A percentile compares a stretch with the other conserved stretches of the same genome.
Conservation (phyloP, 2,329 filamentous ascomycete species). For the Apiospora kogelbergensis region DNA sequence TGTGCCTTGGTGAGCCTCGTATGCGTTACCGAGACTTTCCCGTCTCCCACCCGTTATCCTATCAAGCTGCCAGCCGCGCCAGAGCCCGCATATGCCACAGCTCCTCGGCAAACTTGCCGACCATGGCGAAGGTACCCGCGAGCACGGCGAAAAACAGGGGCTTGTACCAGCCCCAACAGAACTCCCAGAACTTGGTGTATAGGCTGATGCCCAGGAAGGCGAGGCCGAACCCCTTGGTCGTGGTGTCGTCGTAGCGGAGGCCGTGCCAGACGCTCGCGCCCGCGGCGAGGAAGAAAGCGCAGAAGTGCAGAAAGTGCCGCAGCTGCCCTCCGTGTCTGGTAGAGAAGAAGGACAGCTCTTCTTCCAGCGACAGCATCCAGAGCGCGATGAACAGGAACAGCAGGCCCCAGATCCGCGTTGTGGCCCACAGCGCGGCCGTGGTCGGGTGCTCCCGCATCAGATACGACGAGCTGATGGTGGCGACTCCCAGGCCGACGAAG, state of each 20-base stretch:
- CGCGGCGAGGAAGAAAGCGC: conserved; percentile 14
- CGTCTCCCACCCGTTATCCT: background rate
- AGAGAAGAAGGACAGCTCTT: background rate
- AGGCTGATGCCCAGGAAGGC: conserved; percentile 18
- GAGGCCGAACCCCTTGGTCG: conserved; percentile 17
- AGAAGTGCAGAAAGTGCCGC: background rate
- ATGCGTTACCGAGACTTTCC: background rate
- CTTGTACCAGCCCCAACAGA: conserved; percentile 16
- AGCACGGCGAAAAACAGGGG: conserved; percentile 15
- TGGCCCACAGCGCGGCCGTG: conserved; percentile 13
- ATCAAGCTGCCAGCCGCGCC: background rate
- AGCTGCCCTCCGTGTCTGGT: conserved; percentile 7
- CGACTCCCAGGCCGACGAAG: conserved; percentile 13
- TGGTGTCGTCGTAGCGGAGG: conserved; percentile 14
- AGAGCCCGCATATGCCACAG: conserved; percentile 3
- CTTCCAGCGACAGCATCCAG: conserved; percentile 15
- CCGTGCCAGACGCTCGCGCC: conserved; percentile 12
- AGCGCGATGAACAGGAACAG: conserved; percentile 16
- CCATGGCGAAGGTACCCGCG: conserved; percentile 13
- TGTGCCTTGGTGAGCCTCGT: background rate
- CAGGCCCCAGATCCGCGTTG: conserved; percentile 18
- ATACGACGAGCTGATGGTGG: conserved; percentile 11
- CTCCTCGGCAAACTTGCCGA: conserved; percentile 18
- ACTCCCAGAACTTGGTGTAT: conserved; percentile 16
- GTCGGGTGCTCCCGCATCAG: conserved; percentile 11